phyloP scores from a whole-genome alignment of 2,329 filamentous ascomycete species.

The Cadophora sp. region DNA sequence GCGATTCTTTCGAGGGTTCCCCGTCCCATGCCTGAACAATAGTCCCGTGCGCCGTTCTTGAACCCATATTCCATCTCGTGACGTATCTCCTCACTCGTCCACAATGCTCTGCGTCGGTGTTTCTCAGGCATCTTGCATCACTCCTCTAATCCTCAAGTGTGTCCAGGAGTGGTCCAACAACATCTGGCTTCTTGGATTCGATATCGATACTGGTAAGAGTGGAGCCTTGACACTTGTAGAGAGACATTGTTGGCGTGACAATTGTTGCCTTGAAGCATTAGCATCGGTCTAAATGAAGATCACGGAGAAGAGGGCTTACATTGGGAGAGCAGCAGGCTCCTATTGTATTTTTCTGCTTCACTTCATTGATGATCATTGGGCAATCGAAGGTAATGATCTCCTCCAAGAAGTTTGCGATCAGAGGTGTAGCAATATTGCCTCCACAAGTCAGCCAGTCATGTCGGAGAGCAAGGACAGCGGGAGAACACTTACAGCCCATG shows the following conservation, averaged over 20 bases:
- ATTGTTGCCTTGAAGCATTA: not conserved
- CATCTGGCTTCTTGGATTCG: slow-evolving; percentile 3
- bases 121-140: not conserved
- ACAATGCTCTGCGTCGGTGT: not conserved
- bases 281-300: not conserved
- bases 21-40: not conserved
- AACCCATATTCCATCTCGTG: not conserved
- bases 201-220: not conserved
- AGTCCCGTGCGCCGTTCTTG: not conserved
- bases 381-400: not conserved
- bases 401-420: slow-evolving; percentile 1
- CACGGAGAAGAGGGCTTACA: not conserved
- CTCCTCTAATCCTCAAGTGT: not conserved
- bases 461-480: not conserved
- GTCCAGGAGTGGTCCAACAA: not conserved
- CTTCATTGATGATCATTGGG: slow-evolving; percentile 7
- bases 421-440: not conserved
- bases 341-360: slow-evolving; percentile 7
- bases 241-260: slow-evolving; percentile 1
- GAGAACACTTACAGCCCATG: slow-evolving; percentile 2
- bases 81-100: not conserved
- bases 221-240: slow-evolving; percentile 7
- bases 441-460: not conserved
- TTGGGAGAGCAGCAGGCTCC: slow-evolving; percentile 10
- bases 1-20: not conserved